Evolutionary conservation across 768 basidiomycete species (phyloP).

Genomic region (Russula sp.): DNA sequence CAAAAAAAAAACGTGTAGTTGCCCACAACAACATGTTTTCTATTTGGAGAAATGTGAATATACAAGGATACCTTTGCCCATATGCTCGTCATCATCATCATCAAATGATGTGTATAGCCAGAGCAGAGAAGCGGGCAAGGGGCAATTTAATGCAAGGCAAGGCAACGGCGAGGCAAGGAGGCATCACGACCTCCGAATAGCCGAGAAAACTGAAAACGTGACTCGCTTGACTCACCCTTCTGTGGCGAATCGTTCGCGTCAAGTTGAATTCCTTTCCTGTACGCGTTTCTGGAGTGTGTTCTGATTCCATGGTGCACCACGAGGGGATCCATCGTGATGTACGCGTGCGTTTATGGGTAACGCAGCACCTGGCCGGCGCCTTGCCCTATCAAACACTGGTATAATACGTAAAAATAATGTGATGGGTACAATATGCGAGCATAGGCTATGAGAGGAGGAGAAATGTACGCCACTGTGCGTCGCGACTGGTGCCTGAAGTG

Average conservation of each 20-base stretch:
- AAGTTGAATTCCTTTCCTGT: neutral
- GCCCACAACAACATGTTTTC: neutral
- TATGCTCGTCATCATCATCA: neutral
- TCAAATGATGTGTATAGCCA: neutral
- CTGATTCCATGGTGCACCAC: constrained; percentile 17
- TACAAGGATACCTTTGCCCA: neutral
- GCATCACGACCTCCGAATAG: neutral
- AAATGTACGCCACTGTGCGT: neutral
- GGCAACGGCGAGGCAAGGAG: neutral
- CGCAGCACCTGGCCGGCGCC: neutral
- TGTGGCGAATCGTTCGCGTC: neutral
- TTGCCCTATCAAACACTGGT: constrained; percentile 3
- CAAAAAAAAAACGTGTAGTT: too few relatives aligned
- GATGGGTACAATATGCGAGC: constrained; percentile 21
- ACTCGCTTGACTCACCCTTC: too few relatives aligned
- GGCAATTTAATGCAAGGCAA: too few relatives aligned
- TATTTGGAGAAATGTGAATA: neutral
- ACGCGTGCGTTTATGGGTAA: neutral
- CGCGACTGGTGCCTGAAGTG: neutral
- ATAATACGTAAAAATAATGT: constrained; percentile 27
- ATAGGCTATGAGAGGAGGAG: constrained; percentile 8
- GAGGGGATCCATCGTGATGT: constrained; percentile 17
- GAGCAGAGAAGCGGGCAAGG: neutral
- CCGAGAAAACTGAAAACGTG: constrained; percentile 5
- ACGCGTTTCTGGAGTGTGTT: constrained; percentile 2